Evolutionary conservation across 495 filamentous ascomycete species (phyloP), one percentile per base, ranked within the genome.

Genomic region (Lepraria neglecta): DNA sequence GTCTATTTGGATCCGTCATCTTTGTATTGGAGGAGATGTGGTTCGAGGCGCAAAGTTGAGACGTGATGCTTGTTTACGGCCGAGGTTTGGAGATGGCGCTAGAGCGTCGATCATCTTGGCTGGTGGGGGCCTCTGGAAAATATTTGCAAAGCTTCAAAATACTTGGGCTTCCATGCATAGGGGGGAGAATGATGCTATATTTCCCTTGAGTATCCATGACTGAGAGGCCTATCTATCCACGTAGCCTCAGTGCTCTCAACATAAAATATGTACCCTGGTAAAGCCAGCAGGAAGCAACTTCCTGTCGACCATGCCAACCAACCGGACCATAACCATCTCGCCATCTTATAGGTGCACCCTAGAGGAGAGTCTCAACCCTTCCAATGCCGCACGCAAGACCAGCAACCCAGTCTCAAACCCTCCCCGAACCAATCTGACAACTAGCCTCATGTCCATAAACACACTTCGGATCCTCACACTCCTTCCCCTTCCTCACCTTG

Each of bases 381-480:
- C 24, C 3, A 42, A 19, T 4, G 19, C 7, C 21, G 52, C 31
- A 55, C n/a, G 7, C 24, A 12, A 14, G 6, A 40, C 15, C 6
- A 21, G n/a, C 33, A 53, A 7, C n/a, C 17, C 52, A 40, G 7
- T 19, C 52, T 55, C 31, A 55, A 15, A 21, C 40, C 21, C n/a
- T 58, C 38, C 17, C 42, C 19, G 42, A 58, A 28, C 55, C 55
- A 4, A 45, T 58, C 27, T 31, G 38, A 43, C 17, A 24, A 14
- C 38, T 31, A 11, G 21, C 21, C 42, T 57, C 54, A 21, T 65
- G 63, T 31, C 64, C 59, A 35, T 65, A 65, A 17, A 59, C 46
- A 52, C 59, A 65, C 40, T 33, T 54, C 51, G 45, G 9, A 46
- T 65, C 64, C 4, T 52, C 30, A 47, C 64, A 65, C n/a, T 21